Evolutionary conservation across 257 asterid genomes (phyloP), one percentile per base, ranked within the genome.

Genomic region (Petunia axillaris): DNA sequence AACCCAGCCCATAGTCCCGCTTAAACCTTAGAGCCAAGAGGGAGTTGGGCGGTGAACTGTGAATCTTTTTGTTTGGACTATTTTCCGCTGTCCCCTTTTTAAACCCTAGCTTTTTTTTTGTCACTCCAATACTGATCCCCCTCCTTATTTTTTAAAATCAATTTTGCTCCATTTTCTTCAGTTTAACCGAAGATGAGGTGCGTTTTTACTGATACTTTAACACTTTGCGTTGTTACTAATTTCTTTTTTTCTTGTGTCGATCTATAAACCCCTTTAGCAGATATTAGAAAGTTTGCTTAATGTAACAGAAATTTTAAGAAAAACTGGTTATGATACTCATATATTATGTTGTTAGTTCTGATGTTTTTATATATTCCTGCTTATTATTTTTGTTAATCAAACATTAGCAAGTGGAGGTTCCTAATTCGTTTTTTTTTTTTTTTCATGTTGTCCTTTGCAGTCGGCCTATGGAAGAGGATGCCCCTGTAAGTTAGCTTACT

Each of bases 391-490:
- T 50, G 13, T 50, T 50, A 6, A n/a, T 50, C 6, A 71, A 50
- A 50, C 6, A 71, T 73, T 48, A 36, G 3, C 44, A 35, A 35
- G 16, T 73, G 77, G 59, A 73, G 62, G 78, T 80, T 80, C 41
- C 83, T 86, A 84, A 88, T 71, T 6, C 13, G 65, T 37, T 79
- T 86, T 80, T 64, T 80, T 54, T 37, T 14, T 25, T 77, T 76
- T 7, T 73, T 48, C 8, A 25, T 80, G 50, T 39, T 10, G 36
- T 48, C 35, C 83, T 82, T 4, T 88, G 90, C 93, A 92, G 97
- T 85, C 86, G 91, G 67, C 92, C 95, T 65, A 92, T 88, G 94
- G 94, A 92, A 6, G 95, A 91, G 82, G 97, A 91, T 83, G 85
- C 87, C 81, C 88, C 93, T 1, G 97, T 92, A 89, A 91, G 95